Percentiles rank a stretch among this genome's conserved stretches.
Evolutionary conservation across 106 monocot species (phyloP).

Genomic region (Dendrobium officinale): DNA sequence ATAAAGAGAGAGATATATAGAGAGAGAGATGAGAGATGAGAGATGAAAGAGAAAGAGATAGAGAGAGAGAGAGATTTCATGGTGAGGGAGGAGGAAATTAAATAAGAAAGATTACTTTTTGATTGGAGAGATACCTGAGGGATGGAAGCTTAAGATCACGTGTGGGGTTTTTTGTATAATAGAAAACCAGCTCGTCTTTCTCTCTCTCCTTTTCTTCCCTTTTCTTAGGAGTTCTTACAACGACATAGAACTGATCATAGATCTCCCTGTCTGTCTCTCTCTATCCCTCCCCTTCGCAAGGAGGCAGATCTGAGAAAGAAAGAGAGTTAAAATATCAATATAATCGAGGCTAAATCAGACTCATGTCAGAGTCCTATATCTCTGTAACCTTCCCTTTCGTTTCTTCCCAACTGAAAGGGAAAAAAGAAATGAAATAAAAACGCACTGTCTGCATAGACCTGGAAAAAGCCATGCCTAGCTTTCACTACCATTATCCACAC

Average conservation of each 20-base stretch:
- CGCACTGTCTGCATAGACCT: constrained; percentile 5
- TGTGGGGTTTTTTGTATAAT: constrained; percentile 22
- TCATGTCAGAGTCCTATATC: constrained; percentile 24
- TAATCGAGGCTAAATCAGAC: constrained; percentile 19
- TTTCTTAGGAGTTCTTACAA: constrained; percentile 14
- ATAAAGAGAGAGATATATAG: neutral
- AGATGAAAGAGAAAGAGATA: constrained; percentile 11
- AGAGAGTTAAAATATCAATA: constrained; percentile 6
- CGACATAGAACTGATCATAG: constrained; percentile 14
- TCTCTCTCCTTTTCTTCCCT: constrained; percentile 22
- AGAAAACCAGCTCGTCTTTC: constrained; percentile 11
- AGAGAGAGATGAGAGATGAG: neutral
- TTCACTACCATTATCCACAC: constrained; percentile 45
- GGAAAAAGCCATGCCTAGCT: constrained; percentile 29
- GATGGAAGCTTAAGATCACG: constrained; percentile 28
- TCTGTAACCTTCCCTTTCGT: constrained; percentile 12
- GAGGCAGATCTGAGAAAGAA: neutral
- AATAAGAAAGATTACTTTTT: constrained; percentile 26
- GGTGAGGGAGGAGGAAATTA: constrained; percentile 12
- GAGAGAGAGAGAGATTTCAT: constrained; percentile 12
- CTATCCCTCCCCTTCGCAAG: neutral
- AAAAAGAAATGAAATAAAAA: constrained; percentile 19
- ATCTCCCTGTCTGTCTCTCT: constrained; percentile 9
- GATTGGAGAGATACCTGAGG: constrained; percentile 33
- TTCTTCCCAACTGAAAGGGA: constrained; percentile 25